Evolutionary conservation across 805 yeast genomes (phyloP), one percentile per base, ranked within the genome.

Genomic region (Sungouiozyma ichnusensis): DNA sequence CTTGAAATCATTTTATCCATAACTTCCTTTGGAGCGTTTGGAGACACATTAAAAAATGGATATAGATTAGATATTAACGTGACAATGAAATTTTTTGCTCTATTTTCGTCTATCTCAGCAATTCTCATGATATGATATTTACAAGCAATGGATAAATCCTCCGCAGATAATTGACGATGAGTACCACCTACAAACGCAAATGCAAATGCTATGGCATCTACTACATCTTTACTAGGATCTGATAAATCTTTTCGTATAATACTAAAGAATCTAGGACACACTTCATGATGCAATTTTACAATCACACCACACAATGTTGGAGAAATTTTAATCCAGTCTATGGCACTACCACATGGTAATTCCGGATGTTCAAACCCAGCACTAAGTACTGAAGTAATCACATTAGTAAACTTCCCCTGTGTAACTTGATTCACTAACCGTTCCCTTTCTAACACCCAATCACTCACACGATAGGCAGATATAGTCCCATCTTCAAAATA

Each of bases 1-100:
- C 64, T 58, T 18, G 60, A 54, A 11, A 60, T 52, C 50, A 61
- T 54, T 39, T 62, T 62, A 37, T 62, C 65, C 51, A 61, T 53
- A 13, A 59, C 48, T 35, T 62, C 66, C 38, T 55, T 55, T 14
- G 62, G 58, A 7, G 65, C 63, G 44, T 61, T 64, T 3, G 63
- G 58, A 5, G 58, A 48, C 5, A 62, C 56, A 37, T 62, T 62
- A 39, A 61, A 62, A 35, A 62, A 55, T 27, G 63, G 54, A 40
- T 57, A 61, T 11, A 61, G 41, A 15, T 50, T 49, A 1, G 55
- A 42, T 48, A 59, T 56, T 8, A 59, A 38, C 3, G 41, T 44
- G 35, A 53, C 51, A 14, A 59, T 48, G 39, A 58, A 59, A 9
- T 50, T 47, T n/a, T 47, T 50, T 1, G 62, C 62, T 35, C 64